Base-by-base conservation (phyloP, 768 basidiomycete genomes). In the Suillus subaureus region DNA sequence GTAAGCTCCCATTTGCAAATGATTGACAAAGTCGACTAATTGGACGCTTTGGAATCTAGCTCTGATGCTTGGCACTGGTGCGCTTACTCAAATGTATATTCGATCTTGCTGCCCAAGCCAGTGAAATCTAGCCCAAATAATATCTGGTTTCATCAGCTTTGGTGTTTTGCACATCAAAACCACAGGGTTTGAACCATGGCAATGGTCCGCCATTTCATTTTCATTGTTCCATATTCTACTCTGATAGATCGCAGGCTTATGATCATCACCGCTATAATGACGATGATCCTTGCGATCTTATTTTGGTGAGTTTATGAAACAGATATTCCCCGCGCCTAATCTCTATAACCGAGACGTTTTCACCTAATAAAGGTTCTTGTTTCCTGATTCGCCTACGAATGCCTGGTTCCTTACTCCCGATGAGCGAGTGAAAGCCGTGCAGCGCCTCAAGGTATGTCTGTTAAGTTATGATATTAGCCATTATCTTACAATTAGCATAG, bases 241-340 rank as follows among this genome's bases (percentile, higher is more conserved):
- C 39, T 79, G 61, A 51, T 11, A 37, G 33, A 15, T 47, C 26
- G 16, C 35, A 77, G 87, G 87, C 78, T 89, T 11, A 88, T 89
- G 87, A 79, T 88, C 61, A 87, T 89, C 58, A 89, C 87, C 4
- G 88, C 87, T 8, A 66, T 76, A 12, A 68, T 89, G 16, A 89
- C 88, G 1, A 70, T 88, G 23, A 61, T 85, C 13, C 82, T 80
- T 26, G 79, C 87, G 1, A 58, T 81, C 2, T 72, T 67, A 21
- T 89, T 84, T 73, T 88, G 85, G 87, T 86, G 63, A 40, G 79
- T 72, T 9, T 45, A 26, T 13, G 23, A 49, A 45, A 11, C 45
- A 45, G 5, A 11, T 45, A 4, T 33, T 40, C 35, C 31, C 26
- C 45, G 39, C 33, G 9, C 15, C 31, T 37, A 8, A 13, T 58